Base-by-base conservation (phyloP, 805 yeast genomes). In the Hanseniaspora lachancei region DNA sequence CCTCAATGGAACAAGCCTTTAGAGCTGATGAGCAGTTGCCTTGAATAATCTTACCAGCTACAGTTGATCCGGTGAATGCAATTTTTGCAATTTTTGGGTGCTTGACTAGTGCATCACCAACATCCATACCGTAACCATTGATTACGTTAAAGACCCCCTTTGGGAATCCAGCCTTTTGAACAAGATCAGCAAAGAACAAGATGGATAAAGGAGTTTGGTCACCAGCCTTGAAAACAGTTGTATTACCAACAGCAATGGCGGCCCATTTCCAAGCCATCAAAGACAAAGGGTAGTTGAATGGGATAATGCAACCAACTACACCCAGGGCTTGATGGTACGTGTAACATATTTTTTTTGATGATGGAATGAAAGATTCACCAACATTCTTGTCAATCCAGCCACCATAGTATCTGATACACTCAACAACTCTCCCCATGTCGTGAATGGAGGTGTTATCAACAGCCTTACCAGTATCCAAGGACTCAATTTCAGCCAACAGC, bases 361-460 rank as follows among this genome's bases (percentile, higher is more conserved):
- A 50, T 16, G 58, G 58, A 36, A 56, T 56, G 20, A 34, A 56
- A 9, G 55, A 47, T 41, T 56, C 74, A 62, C 95, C 95, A 61
- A 73, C 75, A 60, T 84, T 72, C 74, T 87, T 86, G 71, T 86
- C 95, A 64, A 91, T 86, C 80, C 80, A 86, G 59, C 95, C 95
- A 58, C 88, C 95, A 68, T 84, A 81, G 62, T 86, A 81, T 72
- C 88, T 79, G 66, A 85, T 71, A 67, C 81, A 82, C 58, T 74
- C 74, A 44, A 81, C 76, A 58, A 81, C 76, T 60, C 82, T 76
- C 36, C 74, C 80, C 59, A 88, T 80, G 65, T 87, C 95, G 57
- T 84, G 86, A 60, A 76, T 70, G 35, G 58, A 50, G 20, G 89
- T 78, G 66, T 79, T 76, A 47, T 70, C 66, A 59, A 82, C 70